Percentiles rank a stretch among this genome's conserved stretches.
Conservation (phyloP, 306 rosid genomes). For the Ammopiptanthus mongolicus region DNA sequence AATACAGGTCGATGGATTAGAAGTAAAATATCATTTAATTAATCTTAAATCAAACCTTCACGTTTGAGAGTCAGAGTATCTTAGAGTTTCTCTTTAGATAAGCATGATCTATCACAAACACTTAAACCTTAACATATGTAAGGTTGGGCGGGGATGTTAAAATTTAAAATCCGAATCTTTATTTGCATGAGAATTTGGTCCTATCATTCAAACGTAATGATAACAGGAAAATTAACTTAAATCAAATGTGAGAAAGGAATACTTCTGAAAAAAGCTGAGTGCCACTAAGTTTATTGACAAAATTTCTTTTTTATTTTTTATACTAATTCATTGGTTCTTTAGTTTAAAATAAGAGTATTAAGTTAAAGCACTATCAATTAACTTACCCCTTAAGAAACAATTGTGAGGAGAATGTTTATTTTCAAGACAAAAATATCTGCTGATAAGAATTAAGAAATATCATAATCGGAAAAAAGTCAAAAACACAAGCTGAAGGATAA, state of each 20-base stretch:
- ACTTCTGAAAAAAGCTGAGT: slow-evolving; percentile 15
- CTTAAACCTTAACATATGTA: neutral
- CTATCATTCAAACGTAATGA: neutral
- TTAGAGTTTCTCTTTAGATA: neutral
- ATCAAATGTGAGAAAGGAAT: neutral
- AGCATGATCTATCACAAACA: neutral
- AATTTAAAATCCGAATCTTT: slow-evolving; percentile 21
- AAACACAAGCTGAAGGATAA: neutral
- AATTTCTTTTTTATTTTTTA: neutral
- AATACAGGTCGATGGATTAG: too few relatives aligned
- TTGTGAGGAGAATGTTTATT: neutral
- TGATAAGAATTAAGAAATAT: neutral
- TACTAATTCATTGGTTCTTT: neutral
- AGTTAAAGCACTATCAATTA: neutral
- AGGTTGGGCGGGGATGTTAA: neutral
- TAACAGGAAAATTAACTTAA: neutral
- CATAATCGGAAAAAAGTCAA: neutral
- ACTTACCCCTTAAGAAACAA: neutral
- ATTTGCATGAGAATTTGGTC: neutral
- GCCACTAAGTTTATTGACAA: neutral
- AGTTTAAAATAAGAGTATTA: neutral
- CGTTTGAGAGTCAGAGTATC: neutral
- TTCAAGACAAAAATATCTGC: neutral
- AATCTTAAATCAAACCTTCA: too few relatives aligned
- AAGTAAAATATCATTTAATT: too few relatives aligned